Percentiles rank a stretch among this genome's conserved stretches.
phyloP scores from a whole-genome alignment of 306 rosid species.

The Gillenia trifoliata region DNA sequence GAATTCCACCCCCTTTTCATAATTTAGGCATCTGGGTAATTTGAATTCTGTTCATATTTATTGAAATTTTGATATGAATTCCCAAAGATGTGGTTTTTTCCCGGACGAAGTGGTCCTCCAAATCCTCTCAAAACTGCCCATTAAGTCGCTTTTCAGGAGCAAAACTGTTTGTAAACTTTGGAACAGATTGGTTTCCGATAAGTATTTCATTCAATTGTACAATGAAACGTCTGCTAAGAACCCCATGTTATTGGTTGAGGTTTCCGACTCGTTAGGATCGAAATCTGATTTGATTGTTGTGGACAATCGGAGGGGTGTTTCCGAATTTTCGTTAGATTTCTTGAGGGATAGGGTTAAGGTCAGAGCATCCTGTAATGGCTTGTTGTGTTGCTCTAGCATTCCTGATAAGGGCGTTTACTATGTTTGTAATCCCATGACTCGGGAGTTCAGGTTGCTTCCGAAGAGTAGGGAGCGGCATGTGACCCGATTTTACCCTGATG shows the following conservation, averaged over 20 bases:
- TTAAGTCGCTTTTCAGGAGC: constrained; percentile 56
- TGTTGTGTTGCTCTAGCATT: constrained; percentile 81
- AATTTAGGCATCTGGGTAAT: constrained; percentile 15
- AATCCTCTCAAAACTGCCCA: constrained; percentile 70
- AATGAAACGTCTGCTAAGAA: constrained; percentile 61
- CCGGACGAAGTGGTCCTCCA: constrained; percentile 80
- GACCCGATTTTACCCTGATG: constrained; percentile 72
- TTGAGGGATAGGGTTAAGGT: constrained; percentile 72
- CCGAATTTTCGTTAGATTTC: constrained; percentile 59
- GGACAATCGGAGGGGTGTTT: constrained; percentile 64
- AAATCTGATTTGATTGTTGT: constrained; percentile 70
- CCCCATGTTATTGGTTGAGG: constrained; percentile 63
- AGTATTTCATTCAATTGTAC: constrained; percentile 53
- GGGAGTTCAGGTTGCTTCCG: constrained; percentile 69
- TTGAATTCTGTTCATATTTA: background rate
- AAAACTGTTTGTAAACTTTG: constrained; percentile 68
- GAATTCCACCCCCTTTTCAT: constrained; percentile 16
- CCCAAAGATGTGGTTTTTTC: constrained; percentile 42
- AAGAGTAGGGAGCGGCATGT: constrained; percentile 77
- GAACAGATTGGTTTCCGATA: constrained; percentile 53
- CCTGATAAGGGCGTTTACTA: constrained; percentile 79
- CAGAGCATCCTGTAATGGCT: constrained; percentile 78
- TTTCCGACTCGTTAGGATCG: constrained; percentile 52
- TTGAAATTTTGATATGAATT: constrained; percentile 40
- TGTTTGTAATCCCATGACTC: constrained; percentile 78